Base-by-base conservation (phyloP, 2,329 filamentous ascomycete genomes). In the Paecilomyces niveus region DNA sequence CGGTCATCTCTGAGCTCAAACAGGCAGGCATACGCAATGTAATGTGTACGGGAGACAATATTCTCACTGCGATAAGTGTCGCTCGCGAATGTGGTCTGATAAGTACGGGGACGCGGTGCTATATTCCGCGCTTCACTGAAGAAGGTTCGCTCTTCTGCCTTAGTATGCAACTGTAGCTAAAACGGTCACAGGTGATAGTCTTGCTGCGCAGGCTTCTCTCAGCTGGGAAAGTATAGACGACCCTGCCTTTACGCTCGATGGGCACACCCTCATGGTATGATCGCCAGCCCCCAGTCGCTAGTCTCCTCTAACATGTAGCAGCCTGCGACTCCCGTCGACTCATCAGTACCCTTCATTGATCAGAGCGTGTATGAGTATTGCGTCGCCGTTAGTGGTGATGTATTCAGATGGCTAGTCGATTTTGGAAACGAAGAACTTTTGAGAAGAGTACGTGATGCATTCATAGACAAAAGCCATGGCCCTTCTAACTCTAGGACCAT, bases 31-130 rank as follows among this genome's bases (percentile, higher is more conserved):
- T 99, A 64, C 85, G 90, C 35, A 88, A 89, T 29, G 86, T 96
- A 55, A 99, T 99, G 94, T 95, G 95, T 62, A 99, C 94, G 0
- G 94, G 94, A 31, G 94, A 99, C 78, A 99, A 99, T 66, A 97
- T 97, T 62, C 78, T 97, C 57, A 99, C 94, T 9, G 94, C 94
- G 22, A 92, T 99, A 69, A 97, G 92, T 67, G 94, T 99, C 57
- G 93, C 92, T 3, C 84, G 92, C 66, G 92, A 97, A 69, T 97
- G 92, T 72, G 84, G 87, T 50, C 79, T 99, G 58, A 87, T 97
- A 64, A 86, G 92, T 67, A 85, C 83, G 62, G 86, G 85, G 29
- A 88, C 90, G 0, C 91, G 95, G 65, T 97, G 94, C 74, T 99
- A 97, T 71, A 87, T 97, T 5, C 92, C 94, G 15, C 89, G 89